Conservation (phyloP, 208 protist genomes). For the Kentomonas sorsogonicus region DNA sequence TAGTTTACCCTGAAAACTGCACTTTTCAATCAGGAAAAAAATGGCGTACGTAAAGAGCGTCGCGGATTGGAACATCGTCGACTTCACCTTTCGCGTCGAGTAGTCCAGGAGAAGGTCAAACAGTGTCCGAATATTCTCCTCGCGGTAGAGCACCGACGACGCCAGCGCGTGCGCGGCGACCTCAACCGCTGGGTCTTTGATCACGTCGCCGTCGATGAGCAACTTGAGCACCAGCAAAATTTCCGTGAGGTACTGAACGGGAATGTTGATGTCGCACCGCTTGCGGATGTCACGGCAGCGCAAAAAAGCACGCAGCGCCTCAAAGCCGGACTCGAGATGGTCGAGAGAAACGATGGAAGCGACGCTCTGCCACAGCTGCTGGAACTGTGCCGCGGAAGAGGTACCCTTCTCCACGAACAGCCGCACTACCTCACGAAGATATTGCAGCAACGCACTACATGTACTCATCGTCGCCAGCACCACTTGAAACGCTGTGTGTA, state of each 20-base stretch:
- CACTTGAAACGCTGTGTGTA: constrained; percentile 40
- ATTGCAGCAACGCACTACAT: constrained; percentile 55
- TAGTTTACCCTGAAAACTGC: constrained; percentile 71
- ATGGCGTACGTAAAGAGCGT: constrained; percentile 69
- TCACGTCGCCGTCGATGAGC: constrained; percentile 67
- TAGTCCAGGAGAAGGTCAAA: constrained; percentile 62
- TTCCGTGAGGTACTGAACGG: constrained; percentile 62
- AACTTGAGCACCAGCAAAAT: constrained; percentile 72
- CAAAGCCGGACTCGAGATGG: constrained; percentile 58
- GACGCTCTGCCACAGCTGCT: constrained; percentile 76
- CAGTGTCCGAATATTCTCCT: constrained; percentile 66
- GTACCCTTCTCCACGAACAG: constrained; percentile 40
- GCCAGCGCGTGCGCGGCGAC: constrained; percentile 76
- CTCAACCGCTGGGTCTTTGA: constrained; percentile 49
- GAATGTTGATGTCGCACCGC: constrained; percentile 43
- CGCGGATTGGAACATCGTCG: constrained; percentile 36
- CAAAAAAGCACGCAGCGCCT: constrained; percentile 60
- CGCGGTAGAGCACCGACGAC: constrained; percentile 75
- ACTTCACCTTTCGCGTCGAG: constrained; percentile 27
- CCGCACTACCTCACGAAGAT: constrained; percentile 55
- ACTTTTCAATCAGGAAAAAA: constrained; percentile 82
- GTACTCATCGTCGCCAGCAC: constrained; percentile 71
- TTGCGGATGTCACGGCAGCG: constrained; percentile 54
- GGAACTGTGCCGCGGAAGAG: constrained; percentile 34
- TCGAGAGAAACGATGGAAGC: constrained; percentile 70